A percentile compares a stretch with the other conserved stretches of the same genome.
Evolutionary conservation across 305 asterid species (phyloP).

Genomic region (Fraxinus latifolia): DNA sequence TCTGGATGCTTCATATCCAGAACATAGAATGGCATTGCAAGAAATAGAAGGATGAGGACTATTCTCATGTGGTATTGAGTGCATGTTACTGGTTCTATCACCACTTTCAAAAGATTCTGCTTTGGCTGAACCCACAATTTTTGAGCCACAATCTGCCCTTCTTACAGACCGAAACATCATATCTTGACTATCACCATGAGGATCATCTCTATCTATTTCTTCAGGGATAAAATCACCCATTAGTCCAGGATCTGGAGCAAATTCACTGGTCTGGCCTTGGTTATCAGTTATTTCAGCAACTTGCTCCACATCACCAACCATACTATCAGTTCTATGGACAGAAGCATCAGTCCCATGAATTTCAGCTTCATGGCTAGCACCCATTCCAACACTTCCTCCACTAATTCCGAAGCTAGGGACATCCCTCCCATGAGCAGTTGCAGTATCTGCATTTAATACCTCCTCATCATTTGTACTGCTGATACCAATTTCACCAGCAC

Average conservation of each 20-base stretch:
- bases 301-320: constrained; percentile 83
- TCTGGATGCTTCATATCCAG: constrained; percentile 82
- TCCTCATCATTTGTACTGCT: constrained; percentile 98
- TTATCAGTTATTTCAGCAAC: constrained; percentile 87
- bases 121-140: constrained; percentile 82
- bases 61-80: constrained; percentile 51
- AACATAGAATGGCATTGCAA: constrained; percentile 86
- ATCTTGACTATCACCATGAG: constrained; percentile 92
- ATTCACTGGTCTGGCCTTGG: constrained; percentile 85
- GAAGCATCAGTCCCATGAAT: constrained; percentile 82
- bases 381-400: constrained; percentile 99
- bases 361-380: constrained; percentile 99
- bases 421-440: constrained; percentile 73
- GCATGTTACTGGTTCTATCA: constrained; percentile 73
- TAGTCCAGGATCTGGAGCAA: constrained; percentile 87
- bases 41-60: constrained; percentile 91
- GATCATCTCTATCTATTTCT: constrained; percentile 85
- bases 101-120: constrained; percentile 97
- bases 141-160: constrained; percentile 96
- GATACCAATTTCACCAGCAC: constrained; percentile 84
- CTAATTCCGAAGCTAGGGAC: constrained; percentile 90
- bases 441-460: constrained; percentile 87
- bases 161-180: constrained; percentile 72
- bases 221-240: constrained; percentile 98
- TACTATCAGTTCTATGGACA: constrained; percentile 75